These are phyloP conservation scores for Ramaria rubella DNA, from an alignment of 768 basidiomycete species.

Conservation along the genomic window DNA sequence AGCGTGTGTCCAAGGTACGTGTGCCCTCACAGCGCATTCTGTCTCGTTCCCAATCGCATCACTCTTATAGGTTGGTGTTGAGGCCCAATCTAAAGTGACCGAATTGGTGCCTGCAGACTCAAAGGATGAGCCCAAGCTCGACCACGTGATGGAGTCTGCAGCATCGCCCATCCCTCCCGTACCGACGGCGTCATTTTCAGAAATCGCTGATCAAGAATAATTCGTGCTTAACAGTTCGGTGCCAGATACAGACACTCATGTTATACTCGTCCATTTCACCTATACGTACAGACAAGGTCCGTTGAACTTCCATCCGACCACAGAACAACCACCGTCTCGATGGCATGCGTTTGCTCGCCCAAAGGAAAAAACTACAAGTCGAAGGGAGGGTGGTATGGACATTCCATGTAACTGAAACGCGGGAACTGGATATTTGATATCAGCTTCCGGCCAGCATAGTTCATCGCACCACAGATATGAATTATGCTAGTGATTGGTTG, in stretches of 20 bases:
- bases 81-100: constrained; percentile 70
- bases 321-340: no score
- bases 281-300: no score
- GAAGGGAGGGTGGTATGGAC: no score
- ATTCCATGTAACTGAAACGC: no score
- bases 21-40: not conserved
- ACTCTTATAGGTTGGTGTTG: constrained; percentile 51
- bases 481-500: not conserved
- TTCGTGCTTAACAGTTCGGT: no score
- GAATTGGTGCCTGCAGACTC: constrained; percentile 46
- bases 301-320: no score
- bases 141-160: not conserved
- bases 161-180: not conserved
- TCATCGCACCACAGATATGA: not conserved
- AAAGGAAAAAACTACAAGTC: no score
- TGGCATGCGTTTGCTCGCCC: no score
- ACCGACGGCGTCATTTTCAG: not conserved
- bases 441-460: not conserved
- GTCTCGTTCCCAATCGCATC: not conserved
- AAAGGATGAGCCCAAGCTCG: not conserved
- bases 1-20: constrained; percentile 63
- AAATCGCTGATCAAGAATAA: not conserved
- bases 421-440: not conserved
- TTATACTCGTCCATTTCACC: no score
- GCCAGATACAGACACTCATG: no score